A percentile compares a stretch with the other conserved stretches of the same genome.
Evolutionary conservation across 768 basidiomycete genomes (phyloP).

Genomic region (Crucibulum laeve): DNA sequence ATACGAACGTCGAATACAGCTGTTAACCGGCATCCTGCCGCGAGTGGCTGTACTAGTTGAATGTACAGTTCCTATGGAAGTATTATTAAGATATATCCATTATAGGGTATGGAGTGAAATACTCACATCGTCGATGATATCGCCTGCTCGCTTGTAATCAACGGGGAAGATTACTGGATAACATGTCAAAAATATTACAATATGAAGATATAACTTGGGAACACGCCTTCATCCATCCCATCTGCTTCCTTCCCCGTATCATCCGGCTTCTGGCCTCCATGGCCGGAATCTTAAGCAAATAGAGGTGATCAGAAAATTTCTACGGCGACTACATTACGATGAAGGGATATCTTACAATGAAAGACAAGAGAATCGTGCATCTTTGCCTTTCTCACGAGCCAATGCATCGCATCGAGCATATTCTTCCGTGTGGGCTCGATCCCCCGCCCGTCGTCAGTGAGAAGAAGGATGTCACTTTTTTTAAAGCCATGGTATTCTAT

Average conservation of each 20-base stretch:
- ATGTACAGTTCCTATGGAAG: not conserved
- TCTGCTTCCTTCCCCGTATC: not conserved
- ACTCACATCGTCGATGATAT: not conserved
- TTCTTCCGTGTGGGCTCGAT: not conserved
- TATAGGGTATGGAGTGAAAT: not conserved
- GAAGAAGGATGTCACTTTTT: not conserved
- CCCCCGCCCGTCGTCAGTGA: not conserved
- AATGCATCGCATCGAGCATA: not conserved
- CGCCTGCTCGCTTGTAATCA: not conserved
- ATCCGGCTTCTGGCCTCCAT: not conserved
- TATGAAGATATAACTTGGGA: not conserved
- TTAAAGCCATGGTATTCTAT: not conserved
- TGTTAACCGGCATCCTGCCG: not conserved
- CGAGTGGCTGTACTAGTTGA: not conserved
- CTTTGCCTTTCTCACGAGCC: not conserved
- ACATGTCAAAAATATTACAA: not conserved
- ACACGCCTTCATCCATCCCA: not conserved
- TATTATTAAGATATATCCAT: not conserved
- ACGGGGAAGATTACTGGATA: not conserved
- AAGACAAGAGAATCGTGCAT: constrained; percentile 1
- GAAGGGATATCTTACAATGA: not conserved
- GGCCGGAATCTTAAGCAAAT: not conserved
- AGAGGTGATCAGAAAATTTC: not conserved
- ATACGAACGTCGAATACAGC: not conserved
- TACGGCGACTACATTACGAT: too few relatives aligned